These are phyloP conservation scores for Sporothrix dimorphospora DNA, from an alignment of 2,329 filamentous ascomycete genomes.

Conservation along the genomic window DNA sequence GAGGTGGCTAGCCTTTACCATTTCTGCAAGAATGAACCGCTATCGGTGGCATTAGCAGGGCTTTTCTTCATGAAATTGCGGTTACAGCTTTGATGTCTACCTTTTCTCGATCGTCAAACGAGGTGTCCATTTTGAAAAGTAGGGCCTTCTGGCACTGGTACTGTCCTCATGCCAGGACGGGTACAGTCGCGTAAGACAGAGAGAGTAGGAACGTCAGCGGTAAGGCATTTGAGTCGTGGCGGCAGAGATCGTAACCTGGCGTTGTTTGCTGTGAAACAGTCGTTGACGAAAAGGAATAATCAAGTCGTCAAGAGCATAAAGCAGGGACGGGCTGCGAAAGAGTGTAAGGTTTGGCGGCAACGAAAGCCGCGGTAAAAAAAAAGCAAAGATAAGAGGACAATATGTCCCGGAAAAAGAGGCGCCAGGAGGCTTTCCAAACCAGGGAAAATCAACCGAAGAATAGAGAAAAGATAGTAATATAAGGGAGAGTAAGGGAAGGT, in stretches of 20 bases:
- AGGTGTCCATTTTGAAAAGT: slow-evolving; percentile 45
- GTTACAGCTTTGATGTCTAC: slow-evolving; percentile 39
- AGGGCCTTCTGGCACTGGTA: slow-evolving; percentile 28
- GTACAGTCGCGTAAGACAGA: slow-evolving; percentile 37
- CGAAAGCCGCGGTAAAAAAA: not conserved
- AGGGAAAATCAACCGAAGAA: not conserved
- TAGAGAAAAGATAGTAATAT: not conserved
- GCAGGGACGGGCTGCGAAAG: not conserved
- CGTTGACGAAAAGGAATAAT: not conserved
- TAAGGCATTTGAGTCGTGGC: slow-evolving; percentile 42
- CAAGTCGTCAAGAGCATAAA: not conserved
- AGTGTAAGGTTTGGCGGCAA: not conserved
- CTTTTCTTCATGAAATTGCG: not conserved
- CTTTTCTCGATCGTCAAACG: slow-evolving; percentile 57
- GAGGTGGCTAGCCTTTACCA: slow-evolving; percentile 59
- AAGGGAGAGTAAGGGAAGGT: not conserved
- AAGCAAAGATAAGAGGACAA: not conserved
- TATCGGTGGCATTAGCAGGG: slow-evolving; percentile 38
- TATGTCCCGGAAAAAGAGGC: not conserved
- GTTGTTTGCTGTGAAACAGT: not conserved
- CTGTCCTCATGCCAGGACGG: slow-evolving; percentile 34
- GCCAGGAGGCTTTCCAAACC: not conserved
- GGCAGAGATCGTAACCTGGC: not conserved
- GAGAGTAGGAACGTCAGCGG: slow-evolving; percentile 37
- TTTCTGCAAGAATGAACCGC: slow-evolving; percentile 61